A percentile compares a stretch with the other conserved stretches of the same genome.
Conservation (phyloP, 371 early-diverging fungal species). For the Mucor irregularis region DNA sequence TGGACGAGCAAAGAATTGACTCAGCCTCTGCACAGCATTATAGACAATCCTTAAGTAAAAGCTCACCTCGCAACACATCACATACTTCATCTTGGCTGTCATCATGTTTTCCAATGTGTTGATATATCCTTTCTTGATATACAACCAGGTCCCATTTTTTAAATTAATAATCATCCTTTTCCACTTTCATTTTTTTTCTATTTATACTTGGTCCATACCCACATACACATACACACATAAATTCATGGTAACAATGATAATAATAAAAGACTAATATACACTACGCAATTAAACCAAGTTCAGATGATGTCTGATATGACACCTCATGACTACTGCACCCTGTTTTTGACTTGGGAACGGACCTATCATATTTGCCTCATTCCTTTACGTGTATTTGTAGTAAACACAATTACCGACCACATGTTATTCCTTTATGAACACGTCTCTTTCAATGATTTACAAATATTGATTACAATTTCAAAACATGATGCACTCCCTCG, state of each 20-base stretch:
- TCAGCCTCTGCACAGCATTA: neutral
- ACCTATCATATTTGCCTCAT: too few relatives aligned
- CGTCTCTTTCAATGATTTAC: too few relatives aligned
- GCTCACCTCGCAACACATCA: neutral
- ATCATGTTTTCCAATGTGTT: constrained; percentile 11
- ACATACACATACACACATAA: neutral
- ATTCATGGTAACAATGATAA: neutral
- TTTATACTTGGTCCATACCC: neutral
- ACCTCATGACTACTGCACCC: neutral
- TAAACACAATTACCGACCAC: too few relatives aligned
- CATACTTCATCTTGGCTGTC: constrained; percentile 2
- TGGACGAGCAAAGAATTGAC: neutral
- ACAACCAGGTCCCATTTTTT: neutral
- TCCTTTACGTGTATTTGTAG: too few relatives aligned
- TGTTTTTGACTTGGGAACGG: too few relatives aligned
- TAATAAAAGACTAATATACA: neutral
- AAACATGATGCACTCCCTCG: too few relatives aligned
- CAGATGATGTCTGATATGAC: neutral
- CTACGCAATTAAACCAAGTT: neutral
- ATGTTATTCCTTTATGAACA: too few relatives aligned
- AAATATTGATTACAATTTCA: too few relatives aligned
- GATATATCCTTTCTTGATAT: neutral
- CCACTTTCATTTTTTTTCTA: neutral
- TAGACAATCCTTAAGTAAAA: neutral
- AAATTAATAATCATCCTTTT: neutral